phyloP scores from a whole-genome alignment of 192 early-diverging fungal species.

The Gamsiella multidivaricata region DNA sequence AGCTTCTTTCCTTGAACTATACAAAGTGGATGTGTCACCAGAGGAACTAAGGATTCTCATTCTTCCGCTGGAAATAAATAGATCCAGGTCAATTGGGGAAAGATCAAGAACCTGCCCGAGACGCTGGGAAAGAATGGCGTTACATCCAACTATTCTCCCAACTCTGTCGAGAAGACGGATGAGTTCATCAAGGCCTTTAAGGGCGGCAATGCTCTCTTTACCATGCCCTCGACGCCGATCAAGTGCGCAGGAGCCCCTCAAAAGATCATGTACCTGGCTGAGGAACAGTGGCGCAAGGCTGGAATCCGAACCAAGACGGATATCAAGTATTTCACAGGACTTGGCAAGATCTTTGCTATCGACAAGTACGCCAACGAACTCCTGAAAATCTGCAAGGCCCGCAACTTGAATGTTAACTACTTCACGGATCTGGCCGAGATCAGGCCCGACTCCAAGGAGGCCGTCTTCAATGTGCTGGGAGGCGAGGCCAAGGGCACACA shows the following conservation, averaged over 20 bases:
- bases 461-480: slow-evolving; percentile 74
- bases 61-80: background rate
- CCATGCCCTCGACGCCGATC: slow-evolving; percentile 87
- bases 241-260: slow-evolving; percentile 92
- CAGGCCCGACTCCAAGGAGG: slow-evolving; percentile 69
- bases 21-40: too few species aligned
- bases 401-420: slow-evolving; percentile 76
- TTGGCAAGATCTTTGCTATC: slow-evolving; percentile 88
- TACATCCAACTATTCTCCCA: slow-evolving; percentile 82
- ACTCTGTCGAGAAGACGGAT: slow-evolving; percentile 78
- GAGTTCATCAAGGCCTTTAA: slow-evolving; percentile 77
- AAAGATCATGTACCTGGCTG: slow-evolving; percentile 89
- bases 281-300: slow-evolving; percentile 81
- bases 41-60: background rate
- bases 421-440: slow-evolving; percentile 79
- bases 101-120: slow-evolving; percentile 79
- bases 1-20: too few species aligned
- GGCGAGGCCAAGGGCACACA: slow-evolving; percentile 68
- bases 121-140: slow-evolving; percentile 85
- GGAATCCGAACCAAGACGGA: slow-evolving; percentile 73
- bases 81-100: slow-evolving; percentile 83
- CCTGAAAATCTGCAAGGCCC: slow-evolving; percentile 71
- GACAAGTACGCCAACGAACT: slow-evolving; percentile 86
- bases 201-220: slow-evolving; percentile 87
- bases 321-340: slow-evolving; percentile 82